Percentiles rank a stretch among this genome's conserved stretches.
phyloP scores from a whole-genome alignment of 1,284 basidiomycete genomes.

The Mrakiaceae sp. region DNA sequence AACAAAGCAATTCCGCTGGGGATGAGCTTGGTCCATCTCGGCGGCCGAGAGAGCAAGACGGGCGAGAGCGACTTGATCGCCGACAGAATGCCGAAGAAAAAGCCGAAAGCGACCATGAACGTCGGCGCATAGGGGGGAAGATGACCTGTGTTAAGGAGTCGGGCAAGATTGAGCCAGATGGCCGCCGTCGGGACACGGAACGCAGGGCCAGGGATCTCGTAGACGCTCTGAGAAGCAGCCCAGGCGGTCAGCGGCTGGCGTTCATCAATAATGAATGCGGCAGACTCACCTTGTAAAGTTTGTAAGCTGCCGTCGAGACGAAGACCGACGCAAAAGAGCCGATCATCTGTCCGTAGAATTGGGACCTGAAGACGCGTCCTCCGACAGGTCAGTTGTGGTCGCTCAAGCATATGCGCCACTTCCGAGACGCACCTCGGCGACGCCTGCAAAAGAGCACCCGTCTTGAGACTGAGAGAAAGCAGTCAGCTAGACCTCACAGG shows the following conservation, averaged over 20 bases:
- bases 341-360: conserved; percentile 79
- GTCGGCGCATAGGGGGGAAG: conserved; percentile 62
- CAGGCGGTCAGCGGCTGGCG: too few species aligned
- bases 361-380: conserved; percentile 38
- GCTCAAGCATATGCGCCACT: not conserved
- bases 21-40: conserved; percentile 49
- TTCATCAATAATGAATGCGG: too few species aligned
- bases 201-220: conserved; percentile 68
- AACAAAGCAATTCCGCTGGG: conserved; percentile 76
- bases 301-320: conserved; percentile 77
- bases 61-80: conserved; percentile 53
- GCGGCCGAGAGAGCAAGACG: conserved; percentile 22
- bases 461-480: conserved; percentile 50
- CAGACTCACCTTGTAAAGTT: conserved; percentile 56
- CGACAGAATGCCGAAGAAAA: conserved; percentile 56
- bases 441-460: conserved; percentile 76
- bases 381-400: not conserved
- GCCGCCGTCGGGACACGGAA: conserved; percentile 92
- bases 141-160: conserved; percentile 67
- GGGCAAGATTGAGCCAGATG: conserved; percentile 66
- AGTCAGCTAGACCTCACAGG: too few species aligned
- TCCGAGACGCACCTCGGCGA: conserved; percentile 47
- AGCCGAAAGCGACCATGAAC: conserved; percentile 71
- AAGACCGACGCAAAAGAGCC: conserved; percentile 78
- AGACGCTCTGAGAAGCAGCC: conserved; percentile 39